Evolutionary conservation across 1,284 basidiomycete species (phyloP), one percentile per base, ranked within the genome.

Genomic region (Phylloboletellus chloephorus): DNA sequence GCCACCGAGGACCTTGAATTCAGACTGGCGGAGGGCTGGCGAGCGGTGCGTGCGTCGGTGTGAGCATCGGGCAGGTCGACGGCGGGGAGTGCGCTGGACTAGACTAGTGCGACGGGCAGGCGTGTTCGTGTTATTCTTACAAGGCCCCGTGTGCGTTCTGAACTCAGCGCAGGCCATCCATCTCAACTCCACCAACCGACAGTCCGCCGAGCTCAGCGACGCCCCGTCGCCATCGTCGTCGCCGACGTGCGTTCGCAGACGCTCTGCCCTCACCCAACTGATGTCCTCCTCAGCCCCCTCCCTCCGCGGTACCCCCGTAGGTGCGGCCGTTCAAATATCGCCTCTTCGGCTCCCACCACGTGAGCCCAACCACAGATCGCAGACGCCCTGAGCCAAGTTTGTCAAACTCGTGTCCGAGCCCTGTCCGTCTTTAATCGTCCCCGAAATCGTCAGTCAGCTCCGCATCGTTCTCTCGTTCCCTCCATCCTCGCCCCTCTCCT

Each of bases 171-270:
- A 39, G 39, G n/a, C 13, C 19, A 40, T 28, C 35, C 40, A 31
- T 53, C 51, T 38, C 39, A 51, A 49, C 42, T 43, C 50, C 46
- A 44, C 31, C 41, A 37, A 62, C 58, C 52, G 57, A 61, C 49
- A 64, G 61, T 59, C 57, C 57, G 57, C 61, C 46, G 56, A 59
- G 61, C 57, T 59, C 57, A 59, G 57, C 57, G 57, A 59, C 48
- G 60, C 40, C 59, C 45, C 49, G 49, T 47, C 53, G 36, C 15
- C 26, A n/a, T 12, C 38, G 16, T 31, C 40, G 37, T 26, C 22
- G 23, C 46, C 54, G 51, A 41, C 39, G 55, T 61, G 49, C 52
- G 55, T 57, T 52, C 43, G 46, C 43, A 44, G 42, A 47, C 56
- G 43, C 49, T 35, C 10, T 33, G 23, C 38, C 52, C 34, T 42